Evolutionary conservation across 495 filamentous ascomycete genomes (phyloP), one percentile per base, ranked within the genome.

Genomic region (Evernia prunastri): DNA sequence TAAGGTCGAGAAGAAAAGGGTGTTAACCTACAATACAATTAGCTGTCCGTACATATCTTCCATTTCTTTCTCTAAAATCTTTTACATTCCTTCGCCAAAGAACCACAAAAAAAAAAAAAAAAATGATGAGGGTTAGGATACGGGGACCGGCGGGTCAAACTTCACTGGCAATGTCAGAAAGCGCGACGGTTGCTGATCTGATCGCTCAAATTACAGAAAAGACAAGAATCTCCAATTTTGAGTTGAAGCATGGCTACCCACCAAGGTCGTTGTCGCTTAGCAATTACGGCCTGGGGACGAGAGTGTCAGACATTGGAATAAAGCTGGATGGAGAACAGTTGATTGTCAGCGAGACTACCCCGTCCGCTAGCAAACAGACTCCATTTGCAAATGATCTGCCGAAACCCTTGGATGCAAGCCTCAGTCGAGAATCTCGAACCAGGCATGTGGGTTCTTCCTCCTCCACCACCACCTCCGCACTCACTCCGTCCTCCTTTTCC

Each of bases 201-300:
- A 75, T 81, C 36, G 59, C 67, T 23, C 71, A 78, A 56, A 88
- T 91, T 61, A 72, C 72, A 35, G 75, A 83, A 59, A 78, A 78
- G 63, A 88, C 86, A 2, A 78, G 76, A 15, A 70, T 73, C 63
- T 70, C 54, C 63, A 62, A 63, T 36, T 90, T 92, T 67, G 86
- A 92, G 40, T 76, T 96, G 51, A 97, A 96, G 78, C 89, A 87
- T 72, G 91, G 93, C 25, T 97, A 90, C 73, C 94, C 94, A 4
- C 81, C 89, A 4, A 86, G 87, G 68, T 77, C 84, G 23, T 80
- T 98, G 17, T 74, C 82, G 35, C 78, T 90, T 18, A 79, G 84
- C 36, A 67, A 76, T 11, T 69, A 82, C 66, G 67, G 79, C 70
- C 43, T 77, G 17, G 67, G 76, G 4, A 80, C 79, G 47, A 73